Base-by-base conservation (phyloP, 78 protist genomes). In the Protostelium mycophagum region DNA sequence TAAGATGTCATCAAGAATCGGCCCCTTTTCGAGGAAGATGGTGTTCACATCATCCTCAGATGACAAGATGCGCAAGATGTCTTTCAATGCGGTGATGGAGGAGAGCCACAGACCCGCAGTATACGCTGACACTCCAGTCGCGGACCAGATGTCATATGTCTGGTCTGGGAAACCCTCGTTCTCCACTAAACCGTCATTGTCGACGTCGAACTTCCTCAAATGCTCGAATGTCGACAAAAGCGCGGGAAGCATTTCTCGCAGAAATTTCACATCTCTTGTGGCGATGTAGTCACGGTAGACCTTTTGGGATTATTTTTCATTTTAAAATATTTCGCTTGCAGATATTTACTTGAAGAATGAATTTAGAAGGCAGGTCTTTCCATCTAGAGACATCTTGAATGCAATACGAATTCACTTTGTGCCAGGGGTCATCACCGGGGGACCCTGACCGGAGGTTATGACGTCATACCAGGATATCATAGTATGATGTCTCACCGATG, bases 111-210 rank as follows among this genome's bases (percentile, higher is more conserved):
- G 89, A 35, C 95, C 93, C 37, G 93, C 95, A 28, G 38, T 88
- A n/a, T 93, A 93, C 0, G 95, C 95, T 83, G 83, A 34, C n/a
- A 91, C 87, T 37, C 95, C 95, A 1, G 23, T 37, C 28, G 89
- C 95, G 9, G 93, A 88, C 95, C 95, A 93, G 34, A 85, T 63
- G 63, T 93, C 95, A 38, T 93, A 93, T 1, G 95, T 93, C 84
- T 94, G 96, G 37, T 96, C 98, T 0, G 98, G 95, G 39, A 93
- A 91, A 0, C 95, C 94, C 28, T 93, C 96, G 84, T 96, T 96
- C 91, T 93, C 96, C 5, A 96, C 88, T 31, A 96, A 91, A 28
- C 98, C 98, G 73, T 92, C 95, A 31, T 34, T 39, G 35, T 96
- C 96, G 0, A 25, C 84, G 89, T 94, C 98, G 51, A 88, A 96